Conservation (phyloP, 129 eudicot genomes). For the Deinandra increscens region DNA sequence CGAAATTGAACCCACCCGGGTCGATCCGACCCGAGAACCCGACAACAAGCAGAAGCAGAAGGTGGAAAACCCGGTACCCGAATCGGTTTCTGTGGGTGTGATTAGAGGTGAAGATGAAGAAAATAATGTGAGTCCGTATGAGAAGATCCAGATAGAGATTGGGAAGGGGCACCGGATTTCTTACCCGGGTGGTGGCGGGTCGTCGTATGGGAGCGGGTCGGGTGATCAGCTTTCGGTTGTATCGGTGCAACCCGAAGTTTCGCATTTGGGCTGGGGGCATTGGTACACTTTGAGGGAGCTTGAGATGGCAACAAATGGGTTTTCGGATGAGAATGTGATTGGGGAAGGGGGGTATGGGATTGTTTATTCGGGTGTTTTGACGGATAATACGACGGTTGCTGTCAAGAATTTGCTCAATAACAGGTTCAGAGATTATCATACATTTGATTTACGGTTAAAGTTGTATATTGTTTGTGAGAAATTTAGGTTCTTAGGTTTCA, state of each 20-base stretch:
- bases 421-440: constrained; percentile 38
- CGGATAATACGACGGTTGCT: constrained; percentile 60
- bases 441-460: background rate
- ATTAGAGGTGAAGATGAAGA: constrained; percentile 39
- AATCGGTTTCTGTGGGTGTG: constrained; percentile 39
- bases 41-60: constrained; percentile 6
- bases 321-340: constrained; percentile 74
- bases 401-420: constrained; percentile 88
- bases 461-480: background rate
- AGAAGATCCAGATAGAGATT: constrained; percentile 66
- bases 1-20: constrained; percentile 54
- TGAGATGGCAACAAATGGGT: constrained; percentile 65
- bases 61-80: constrained; percentile 20
- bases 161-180: constrained; percentile 67
- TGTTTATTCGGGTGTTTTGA: constrained; percentile 63
- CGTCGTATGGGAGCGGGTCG: constrained; percentile 44
- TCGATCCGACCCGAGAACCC: constrained; percentile 44
- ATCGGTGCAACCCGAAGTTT: constrained; percentile 64
- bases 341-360: constrained; percentile 97
- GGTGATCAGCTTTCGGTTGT: constrained; percentile 41
- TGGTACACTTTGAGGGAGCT: constrained; percentile 90
- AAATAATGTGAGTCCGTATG: constrained; percentile 27
- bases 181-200: constrained; percentile 47
- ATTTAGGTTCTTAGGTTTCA: background rate
- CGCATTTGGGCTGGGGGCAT: constrained; percentile 94